These are phyloP conservation scores for Hypoxylon sp. DNA, from an alignment of 2,329 filamentous ascomycete genomes.

Conservation along the genomic window DNA sequence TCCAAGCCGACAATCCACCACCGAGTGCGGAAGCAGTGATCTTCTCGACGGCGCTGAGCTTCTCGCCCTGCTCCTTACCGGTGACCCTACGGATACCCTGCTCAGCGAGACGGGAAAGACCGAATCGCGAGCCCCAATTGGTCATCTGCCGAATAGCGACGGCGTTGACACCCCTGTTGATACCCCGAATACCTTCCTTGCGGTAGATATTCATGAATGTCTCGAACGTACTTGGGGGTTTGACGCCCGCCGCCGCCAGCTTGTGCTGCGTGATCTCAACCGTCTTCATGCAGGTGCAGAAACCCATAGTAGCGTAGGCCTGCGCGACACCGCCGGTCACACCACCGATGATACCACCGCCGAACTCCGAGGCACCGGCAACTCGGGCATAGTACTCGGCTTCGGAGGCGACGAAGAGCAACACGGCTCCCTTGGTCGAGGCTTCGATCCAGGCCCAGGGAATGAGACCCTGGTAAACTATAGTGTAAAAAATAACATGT, in stretches of 20 bases:
- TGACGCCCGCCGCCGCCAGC: slow-evolving; percentile 84
- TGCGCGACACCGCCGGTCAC: slow-evolving; percentile 96
- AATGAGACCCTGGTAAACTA: slow-evolving; percentile 99
- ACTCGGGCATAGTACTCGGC: slow-evolving; percentile 93
- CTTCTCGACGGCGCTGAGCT: slow-evolving; percentile 87
- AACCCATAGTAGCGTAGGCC: slow-evolving; percentile 99
- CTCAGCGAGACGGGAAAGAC: slow-evolving; percentile 92
- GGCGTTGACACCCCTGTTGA: slow-evolving; percentile 99
- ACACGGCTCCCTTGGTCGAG: slow-evolving; percentile 98
- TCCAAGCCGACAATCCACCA: slow-evolving; percentile 97
- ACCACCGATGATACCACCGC: slow-evolving; percentile 89
- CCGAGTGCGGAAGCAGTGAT: slow-evolving; percentile 87
- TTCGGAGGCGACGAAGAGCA: slow-evolving; percentile 98
- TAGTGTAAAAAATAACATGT: slow-evolving; percentile 40
- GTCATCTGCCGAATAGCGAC: slow-evolving; percentile 99
- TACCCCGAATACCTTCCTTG: slow-evolving; percentile 91
- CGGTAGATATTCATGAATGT: slow-evolving; percentile 99
- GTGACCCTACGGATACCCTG: slow-evolving; percentile 84
- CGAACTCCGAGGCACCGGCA: slow-evolving; percentile 87
- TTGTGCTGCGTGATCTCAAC: slow-evolving; percentile 99
- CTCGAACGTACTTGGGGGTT: slow-evolving; percentile 89
- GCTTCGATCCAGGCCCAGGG: slow-evolving; percentile 99
- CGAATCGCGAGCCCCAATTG: slow-evolving; percentile 98
- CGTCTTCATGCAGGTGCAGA: slow-evolving; percentile 99
- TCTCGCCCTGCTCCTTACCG: slow-evolving; percentile 83